Base-by-base conservation (phyloP, 2,329 filamentous ascomycete genomes). In the Penicillium thymicola region DNA sequence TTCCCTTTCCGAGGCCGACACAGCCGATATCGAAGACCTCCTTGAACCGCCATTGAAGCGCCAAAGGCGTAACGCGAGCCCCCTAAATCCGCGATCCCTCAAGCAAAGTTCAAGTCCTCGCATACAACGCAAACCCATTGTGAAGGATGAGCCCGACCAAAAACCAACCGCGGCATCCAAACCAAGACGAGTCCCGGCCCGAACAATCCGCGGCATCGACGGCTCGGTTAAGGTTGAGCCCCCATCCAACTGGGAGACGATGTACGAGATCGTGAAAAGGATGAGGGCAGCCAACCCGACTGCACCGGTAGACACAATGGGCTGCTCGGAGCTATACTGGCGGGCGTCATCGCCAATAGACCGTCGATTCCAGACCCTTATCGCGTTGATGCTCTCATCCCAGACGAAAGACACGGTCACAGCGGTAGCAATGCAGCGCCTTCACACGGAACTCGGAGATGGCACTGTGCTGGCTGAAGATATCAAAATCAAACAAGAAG, bases 281-380 rank as follows among this genome's bases (percentile, higher is more conserved):
- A 97, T 97, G 92, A 87, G 76, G 76, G 89, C 70, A 70, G 83
- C 78, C 75, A 89, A 82, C 38, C 74, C 82, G 5, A 78, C 75
- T 0, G 94, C 94, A 0, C 89, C 93, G 0, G 94, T 99, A 11
- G 94, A 99, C 73, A 97, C 93, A 0, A 97, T 97, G 92, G 94
- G 94, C 11, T 99, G 94, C 75, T 92, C 76, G 25, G 73, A 79
- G 45, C 65, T 79, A 9, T 73, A 76, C 60, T 78, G 75, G 75
- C 72, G 69, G 7, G 67, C 67, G 0, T 77, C 76, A 0, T 71
- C 72, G 18, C 75, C 75, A 1, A 72, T 78, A 53, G 83, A 88
- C 68, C 85, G 86, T 70, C 84, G 92, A 7, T 92, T 95, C 66
- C 92, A 97, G 68, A 96, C 90, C 3, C 83, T 97, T 30, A 81